phyloP scores from a whole-genome alignment of 805 yeast species.

The Nakazawaea sp. region DNA sequence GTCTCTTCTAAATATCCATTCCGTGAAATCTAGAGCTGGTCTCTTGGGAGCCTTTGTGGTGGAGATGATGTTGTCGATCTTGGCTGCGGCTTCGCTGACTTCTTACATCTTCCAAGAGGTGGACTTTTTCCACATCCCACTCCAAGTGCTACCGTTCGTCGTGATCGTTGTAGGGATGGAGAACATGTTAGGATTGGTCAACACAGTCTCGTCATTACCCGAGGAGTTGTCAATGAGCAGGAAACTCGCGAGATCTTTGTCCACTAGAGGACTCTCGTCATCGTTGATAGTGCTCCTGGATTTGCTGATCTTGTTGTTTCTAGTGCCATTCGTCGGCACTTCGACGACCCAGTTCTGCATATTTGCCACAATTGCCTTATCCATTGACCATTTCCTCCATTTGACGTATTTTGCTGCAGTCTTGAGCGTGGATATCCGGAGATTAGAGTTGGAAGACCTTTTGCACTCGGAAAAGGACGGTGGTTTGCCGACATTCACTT shows the following conservation, averaged over 20 bases:
- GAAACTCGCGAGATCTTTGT: constrained; percentile 29
- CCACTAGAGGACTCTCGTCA: constrained; percentile 30
- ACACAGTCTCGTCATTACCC: constrained; percentile 30
- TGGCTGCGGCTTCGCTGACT: constrained; percentile 36
- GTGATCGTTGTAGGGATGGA: constrained; percentile 37
- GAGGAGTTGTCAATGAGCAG: constrained; percentile 33
- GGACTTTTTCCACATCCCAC: constrained; percentile 30
- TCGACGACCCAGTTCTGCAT: constrained; percentile 32
- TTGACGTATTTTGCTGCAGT: constrained; percentile 60
- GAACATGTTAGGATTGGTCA: constrained; percentile 39
- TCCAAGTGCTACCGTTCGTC: constrained; percentile 32
- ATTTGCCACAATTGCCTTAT: constrained; percentile 40
- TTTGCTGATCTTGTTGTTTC: constrained; percentile 16
- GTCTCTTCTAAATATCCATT: constrained; percentile 31
- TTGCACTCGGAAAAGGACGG: constrained; percentile 17
- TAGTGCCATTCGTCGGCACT: constrained; percentile 22
- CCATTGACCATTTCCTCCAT: constrained; percentile 55
- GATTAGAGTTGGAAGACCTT: constrained; percentile 55
- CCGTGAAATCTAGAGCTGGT: constrained; percentile 40
- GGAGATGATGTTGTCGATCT: constrained; percentile 30
- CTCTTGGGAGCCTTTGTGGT: constrained; percentile 35
- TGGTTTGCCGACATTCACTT: neutral
- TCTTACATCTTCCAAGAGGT: constrained; percentile 27
- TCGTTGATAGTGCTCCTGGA: constrained; percentile 26
- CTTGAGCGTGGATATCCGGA: constrained; percentile 57